A percentile compares a stretch with the other conserved stretches of the same genome.
phyloP scores from a whole-genome alignment of 805 yeast species.

The Sugiyamaella chiloensis region DNA sequence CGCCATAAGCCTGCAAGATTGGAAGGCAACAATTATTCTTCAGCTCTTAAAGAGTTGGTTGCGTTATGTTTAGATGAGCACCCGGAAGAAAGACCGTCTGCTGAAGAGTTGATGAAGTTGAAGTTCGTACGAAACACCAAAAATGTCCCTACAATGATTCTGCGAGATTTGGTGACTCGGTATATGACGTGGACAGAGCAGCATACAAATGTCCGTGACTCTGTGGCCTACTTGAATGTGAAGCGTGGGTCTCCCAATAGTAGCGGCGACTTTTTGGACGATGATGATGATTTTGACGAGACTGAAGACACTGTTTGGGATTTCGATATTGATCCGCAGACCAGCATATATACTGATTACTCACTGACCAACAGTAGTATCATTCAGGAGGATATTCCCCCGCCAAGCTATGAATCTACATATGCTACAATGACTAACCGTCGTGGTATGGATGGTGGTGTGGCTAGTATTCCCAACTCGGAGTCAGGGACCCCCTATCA shows the following conservation, averaged over 20 bases:
- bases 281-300: conserved; percentile 31
- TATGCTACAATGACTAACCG: not conserved
- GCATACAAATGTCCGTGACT: conserved; percentile 44
- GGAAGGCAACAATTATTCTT: conserved; percentile 82
- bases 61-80: conserved; percentile 92
- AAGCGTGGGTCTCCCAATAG: not conserved
- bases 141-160: conserved; percentile 52
- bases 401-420: not conserved
- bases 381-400: too few relatives aligned
- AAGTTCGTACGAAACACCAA: conserved; percentile 66
- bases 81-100: conserved; percentile 81
- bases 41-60: conserved; percentile 76
- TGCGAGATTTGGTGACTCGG: conserved; percentile 69
- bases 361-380: too few relatives aligned
- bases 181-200: conserved; percentile 55
- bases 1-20: conserved; percentile 91
- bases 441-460: not conserved
- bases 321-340: conserved; percentile 54
- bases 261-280: conserved; percentile 19
- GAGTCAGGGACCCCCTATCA: conserved; percentile 2
- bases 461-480: not conserved
- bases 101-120: conserved; percentile 77
- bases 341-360: too few relatives aligned
- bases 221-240: conserved; percentile 32
- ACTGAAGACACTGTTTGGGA: conserved; percentile 60